Base-by-base conservation (phyloP, 306 rosid species). In the Rosa lucieae region DNA sequence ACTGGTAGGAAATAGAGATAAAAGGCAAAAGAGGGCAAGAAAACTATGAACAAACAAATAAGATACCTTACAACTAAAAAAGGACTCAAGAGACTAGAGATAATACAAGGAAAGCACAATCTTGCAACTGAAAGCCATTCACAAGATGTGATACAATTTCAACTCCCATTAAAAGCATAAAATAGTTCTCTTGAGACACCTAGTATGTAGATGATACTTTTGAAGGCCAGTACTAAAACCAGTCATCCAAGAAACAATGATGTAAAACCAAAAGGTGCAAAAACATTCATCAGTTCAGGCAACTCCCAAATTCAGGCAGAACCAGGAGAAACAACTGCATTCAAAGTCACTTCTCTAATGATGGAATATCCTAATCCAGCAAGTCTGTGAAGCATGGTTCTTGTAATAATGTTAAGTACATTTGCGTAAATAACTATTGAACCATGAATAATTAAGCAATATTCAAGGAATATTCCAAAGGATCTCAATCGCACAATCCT, bases 151-250 rank as follows among this genome's bases (percentile, higher is more conserved):
- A 51, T 46, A 70, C 17, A 26, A 9, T 48, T 40, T 51, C 46
- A 49, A 72, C 26, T 11, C 47, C 46, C 46, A 10, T 55, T 35
- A 39, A 73, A 73, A 73, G 10, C 77, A 53, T 32, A 72, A 49
- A 8, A 72, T 72, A 49, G 29, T 42, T 20, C 49, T 42, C 49
- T 51, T 32, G 5, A 23, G n/a, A 70, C 26, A 4, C n/a, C 73
- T 43, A 13, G 40, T 8, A 49, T 72, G 62, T 29, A 13, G 6
- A 72, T 72, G 14, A 69, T n/a, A 35, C 55, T 43, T 69, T 32
- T 10, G 20, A 10, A 35, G 23, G 26, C 76, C 14, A 15, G 56
- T 14, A 26, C 75, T 49, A 71, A 26, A 3, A 46, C 40, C 15
- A 10, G 35, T 20, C 47, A 3, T 51, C 76, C 47, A 18, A 51